Base-by-base conservation (phyloP, 768 basidiomycete genomes). In the Tulasnella sp. region DNA sequence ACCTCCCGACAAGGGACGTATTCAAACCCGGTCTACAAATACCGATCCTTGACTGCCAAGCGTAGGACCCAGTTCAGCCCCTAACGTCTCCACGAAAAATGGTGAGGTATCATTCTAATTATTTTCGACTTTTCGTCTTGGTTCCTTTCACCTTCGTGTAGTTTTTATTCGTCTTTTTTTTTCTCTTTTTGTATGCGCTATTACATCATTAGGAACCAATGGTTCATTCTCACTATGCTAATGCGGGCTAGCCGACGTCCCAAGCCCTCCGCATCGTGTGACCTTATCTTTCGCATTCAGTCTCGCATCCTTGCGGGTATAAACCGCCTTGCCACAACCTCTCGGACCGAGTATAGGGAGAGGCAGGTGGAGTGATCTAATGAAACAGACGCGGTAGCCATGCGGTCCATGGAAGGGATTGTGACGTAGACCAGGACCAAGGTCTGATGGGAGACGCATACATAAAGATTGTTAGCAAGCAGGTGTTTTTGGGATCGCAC, bases 281-380 rank as follows among this genome's bases (percentile, higher is more conserved):
- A 69, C 64, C 64, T 69, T 69, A 69, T 69, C 64, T 69, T 69
- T 69, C 34, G 64, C 34, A 34, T 74, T 88, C 86, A 97, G 86
- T 96, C 95, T 37, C 97, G 91, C 96, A 97, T 96, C 20, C 97
- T 89, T 0, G 96, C 94, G 1, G 97, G 96, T 58, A 97, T 91
- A 85, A 97, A 98, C 54, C 97, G 88, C 41, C 95, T 89, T 1
- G 97, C 85, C 1, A 92, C 90, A 3, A 98, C 94, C 85, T 99
- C 98, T 64, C 93, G 88, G 8, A 99, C 89, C 7, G 92, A 91
- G 83, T 95, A 98, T 79, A 93, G 89, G 58, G 90, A 85, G 24
- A 98, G 87, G 84, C 92, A 94, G 8, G 91, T 92, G 3, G 96
- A 96, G 0, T 93, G 91, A 6, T 88, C 85, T 22, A 96, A 87